Evolutionary conservation across 441 rosid species (phyloP), one percentile per base, ranked within the genome.

Genomic region (Erysimum pusillum): DNA sequence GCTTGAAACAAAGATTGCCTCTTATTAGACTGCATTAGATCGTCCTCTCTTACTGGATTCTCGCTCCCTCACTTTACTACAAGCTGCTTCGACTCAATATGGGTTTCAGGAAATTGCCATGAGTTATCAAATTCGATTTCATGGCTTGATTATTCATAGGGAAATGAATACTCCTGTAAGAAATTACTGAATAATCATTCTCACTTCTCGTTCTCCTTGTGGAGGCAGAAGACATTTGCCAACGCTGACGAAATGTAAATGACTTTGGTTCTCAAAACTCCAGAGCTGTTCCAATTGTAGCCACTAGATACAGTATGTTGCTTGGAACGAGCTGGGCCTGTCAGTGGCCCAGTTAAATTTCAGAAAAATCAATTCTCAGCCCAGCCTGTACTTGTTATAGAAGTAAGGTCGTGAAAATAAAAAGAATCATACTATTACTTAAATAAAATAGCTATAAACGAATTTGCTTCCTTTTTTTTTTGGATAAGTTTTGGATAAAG

Each of bases 61-160:
- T 63, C 8, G 28, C 56, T 74, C n/a, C 9, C 28, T 64, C 28
- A 20, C 25, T 32, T 38, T 64, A 42, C 63, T 3, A 53, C 10
- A 5, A 57, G 42, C 64, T 69, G n/a, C 63, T 41, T 11, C 34
- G 75, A 41, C 9, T 39, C 18, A 1, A n/a, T 59, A 25, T 56
- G 52, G 7, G 34, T 45, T 18, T 25, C 67, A 46, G 17, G 58
- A 44, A 56, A 53, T 17, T 53, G 6, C n/a, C 20, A 41, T 12
- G 54, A 39, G 61, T 44, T 17, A 28, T 72, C 1, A 5, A 17
- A 63, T 8, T 42, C 4, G 76, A 13, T 41, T 15, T 73, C 18
- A 39, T 61, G 63, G 63, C 38, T 63, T 6, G 57, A 63, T 14
- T 20, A 15, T 20, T 73, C 17, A 53, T 44, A 64, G 65, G 58